These are phyloP conservation scores for Parmales sp. DNA, from an alignment of 108 stramenopile species.

Conservation along the genomic window DNA sequence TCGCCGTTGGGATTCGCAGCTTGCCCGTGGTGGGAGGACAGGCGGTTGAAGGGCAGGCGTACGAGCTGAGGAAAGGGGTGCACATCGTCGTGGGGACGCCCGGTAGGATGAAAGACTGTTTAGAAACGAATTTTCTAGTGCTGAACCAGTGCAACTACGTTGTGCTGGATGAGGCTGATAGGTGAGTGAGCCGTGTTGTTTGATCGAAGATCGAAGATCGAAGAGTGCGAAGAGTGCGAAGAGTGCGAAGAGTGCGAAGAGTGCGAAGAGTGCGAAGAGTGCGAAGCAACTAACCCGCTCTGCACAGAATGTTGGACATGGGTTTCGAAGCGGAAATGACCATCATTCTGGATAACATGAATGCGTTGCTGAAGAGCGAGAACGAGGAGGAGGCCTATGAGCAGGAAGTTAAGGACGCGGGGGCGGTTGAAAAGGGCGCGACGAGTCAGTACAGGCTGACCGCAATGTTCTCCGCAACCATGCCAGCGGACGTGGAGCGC, in stretches of 20 bases:
- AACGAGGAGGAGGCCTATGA: slow-evolving; percentile 63
- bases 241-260: too few relatives aligned
- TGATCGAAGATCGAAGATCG: too few relatives aligned
- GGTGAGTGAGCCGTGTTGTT: too few relatives aligned
- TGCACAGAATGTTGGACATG: slow-evolving; percentile 82
- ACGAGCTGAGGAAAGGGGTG: slow-evolving; percentile 70
- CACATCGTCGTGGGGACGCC: slow-evolving; percentile 95
- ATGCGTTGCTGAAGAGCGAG: slow-evolving; percentile 67
- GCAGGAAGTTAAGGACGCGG: slow-evolving; percentile 41
- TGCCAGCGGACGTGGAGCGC: slow-evolving; percentile 84
- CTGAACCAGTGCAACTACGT: slow-evolving; percentile 93
- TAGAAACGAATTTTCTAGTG: slow-evolving; percentile 85
- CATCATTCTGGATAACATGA: slow-evolving; percentile 84
- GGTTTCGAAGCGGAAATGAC: slow-evolving; percentile 89
- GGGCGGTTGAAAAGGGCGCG: not conserved
- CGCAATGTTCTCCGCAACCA: slow-evolving; percentile 94
- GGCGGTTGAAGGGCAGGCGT: slow-evolving; percentile 76
- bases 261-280: too few relatives aligned
- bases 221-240: too few relatives aligned
- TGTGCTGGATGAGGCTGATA: slow-evolving; percentile 91
- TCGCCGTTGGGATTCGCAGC: slow-evolving; percentile 26
- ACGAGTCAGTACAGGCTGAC: slow-evolving; percentile 62
- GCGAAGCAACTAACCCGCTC: too few relatives aligned
- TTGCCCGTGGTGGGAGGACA: slow-evolving; percentile 83
- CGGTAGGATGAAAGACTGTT: slow-evolving; percentile 90